These are phyloP conservation scores for Tylopilus rubrobrunneus DNA, from an alignment of 768 basidiomycete genomes.

Conservation along the genomic window DNA sequence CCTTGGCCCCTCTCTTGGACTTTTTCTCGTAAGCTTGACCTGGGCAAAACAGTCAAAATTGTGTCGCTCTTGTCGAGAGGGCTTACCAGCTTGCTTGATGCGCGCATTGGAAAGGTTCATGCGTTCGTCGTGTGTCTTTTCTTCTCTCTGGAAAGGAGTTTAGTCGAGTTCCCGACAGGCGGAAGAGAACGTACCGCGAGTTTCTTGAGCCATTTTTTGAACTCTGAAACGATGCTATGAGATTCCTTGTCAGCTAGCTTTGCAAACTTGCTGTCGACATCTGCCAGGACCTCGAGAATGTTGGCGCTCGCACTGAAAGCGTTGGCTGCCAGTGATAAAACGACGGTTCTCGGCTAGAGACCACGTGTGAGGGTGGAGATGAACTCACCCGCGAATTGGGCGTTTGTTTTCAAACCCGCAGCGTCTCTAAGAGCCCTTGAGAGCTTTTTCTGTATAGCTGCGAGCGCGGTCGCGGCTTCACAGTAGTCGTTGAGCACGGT, in stretches of 20 bases:
- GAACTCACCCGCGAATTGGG: conserved; percentile 58
- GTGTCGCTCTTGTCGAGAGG: background rate
- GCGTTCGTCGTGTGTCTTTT: conserved; percentile 71
- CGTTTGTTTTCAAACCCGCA: conserved; percentile 54
- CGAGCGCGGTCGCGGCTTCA: conserved; percentile 61
- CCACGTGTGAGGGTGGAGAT: background rate
- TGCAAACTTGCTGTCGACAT: conserved; percentile 71
- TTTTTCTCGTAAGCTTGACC: conserved; percentile 78
- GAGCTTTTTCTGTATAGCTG: conserved; percentile 69
- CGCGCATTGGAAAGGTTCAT: conserved; percentile 62
- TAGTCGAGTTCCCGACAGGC: background rate
- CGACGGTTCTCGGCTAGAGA: background rate
- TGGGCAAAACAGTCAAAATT: conserved; percentile 24
- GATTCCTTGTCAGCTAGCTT: conserved; percentile 75
- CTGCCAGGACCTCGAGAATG: conserved; percentile 67
- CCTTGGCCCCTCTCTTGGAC: conserved; percentile 64
- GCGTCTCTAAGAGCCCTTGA: conserved; percentile 67
- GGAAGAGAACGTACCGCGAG: conserved; percentile 51
- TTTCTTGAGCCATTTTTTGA: conserved; percentile 87
- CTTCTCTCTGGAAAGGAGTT: conserved; percentile 60
- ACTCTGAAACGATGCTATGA: conserved; percentile 56
- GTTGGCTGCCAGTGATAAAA: conserved; percentile 53
- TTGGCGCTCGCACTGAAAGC: conserved; percentile 60
- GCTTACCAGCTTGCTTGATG: conserved; percentile 71
- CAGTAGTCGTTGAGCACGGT: conserved; percentile 70